Conservation (phyloP, 1,139 yeast species). For the Diutina rugosa region DNA sequence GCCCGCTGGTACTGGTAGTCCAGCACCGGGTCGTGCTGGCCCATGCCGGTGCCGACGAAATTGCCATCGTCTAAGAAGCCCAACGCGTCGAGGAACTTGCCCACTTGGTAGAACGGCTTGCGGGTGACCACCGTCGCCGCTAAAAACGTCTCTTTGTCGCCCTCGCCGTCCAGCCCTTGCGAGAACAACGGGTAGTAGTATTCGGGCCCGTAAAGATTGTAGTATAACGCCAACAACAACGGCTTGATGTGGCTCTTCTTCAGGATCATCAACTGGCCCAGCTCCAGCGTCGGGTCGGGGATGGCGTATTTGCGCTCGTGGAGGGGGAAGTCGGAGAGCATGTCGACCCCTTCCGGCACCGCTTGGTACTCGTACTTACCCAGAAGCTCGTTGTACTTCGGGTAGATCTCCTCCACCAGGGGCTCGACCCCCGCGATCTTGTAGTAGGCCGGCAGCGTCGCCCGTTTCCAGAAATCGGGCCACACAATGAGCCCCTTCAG, state of each 20-base stretch:
- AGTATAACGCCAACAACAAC: constrained; percentile 56
- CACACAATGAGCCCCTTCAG: constrained; percentile 53
- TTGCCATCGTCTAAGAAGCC: constrained; percentile 25
- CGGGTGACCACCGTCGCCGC: constrained; percentile 63
- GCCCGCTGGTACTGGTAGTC: constrained; percentile 24
- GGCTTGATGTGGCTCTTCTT: constrained; percentile 55
- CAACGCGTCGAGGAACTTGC: constrained; percentile 38
- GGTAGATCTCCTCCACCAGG: constrained; percentile 7
- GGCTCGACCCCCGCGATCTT: constrained; percentile 45
- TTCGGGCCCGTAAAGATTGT: constrained; percentile 68
- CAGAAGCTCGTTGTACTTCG: constrained; percentile 2
- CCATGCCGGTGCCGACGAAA: constrained; percentile 59
- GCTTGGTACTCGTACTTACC: constrained; percentile 3
- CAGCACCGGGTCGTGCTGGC: constrained; percentile 54
- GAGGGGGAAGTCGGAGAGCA: constrained; percentile 11
- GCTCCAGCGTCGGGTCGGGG: constrained; percentile 73
- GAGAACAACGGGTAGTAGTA: constrained; percentile 75
- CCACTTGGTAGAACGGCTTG: constrained; percentile 58
- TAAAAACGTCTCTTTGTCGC: constrained; percentile 80
- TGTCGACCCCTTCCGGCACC: not conserved
- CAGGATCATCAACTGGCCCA: constrained; percentile 67
- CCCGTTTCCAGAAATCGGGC: constrained; percentile 79
- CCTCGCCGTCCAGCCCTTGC: constrained; percentile 81
- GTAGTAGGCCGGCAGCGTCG: constrained; percentile 57
- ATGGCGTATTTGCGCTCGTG: constrained; percentile 55